Base-by-base conservation (phyloP, 768 basidiomycete genomes). In the Tylopilus cervinicoccineus region DNA sequence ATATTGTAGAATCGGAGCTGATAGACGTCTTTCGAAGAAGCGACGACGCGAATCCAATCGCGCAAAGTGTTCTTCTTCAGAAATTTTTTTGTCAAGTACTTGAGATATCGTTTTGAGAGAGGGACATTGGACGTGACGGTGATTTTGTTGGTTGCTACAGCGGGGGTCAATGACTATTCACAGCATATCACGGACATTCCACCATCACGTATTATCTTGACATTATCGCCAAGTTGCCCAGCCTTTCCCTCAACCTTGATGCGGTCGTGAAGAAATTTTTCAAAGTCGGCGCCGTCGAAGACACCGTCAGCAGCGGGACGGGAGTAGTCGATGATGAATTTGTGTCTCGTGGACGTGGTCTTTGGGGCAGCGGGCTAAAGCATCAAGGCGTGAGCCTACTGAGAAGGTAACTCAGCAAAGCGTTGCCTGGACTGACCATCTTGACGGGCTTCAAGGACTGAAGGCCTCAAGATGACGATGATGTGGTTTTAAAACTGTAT, bases 1-100 rank as follows among this genome's bases (percentile, higher is more conserved):
- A 93, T 88, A 68, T 92, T 93, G 77, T 89, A 94, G 87, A 94
- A 95, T 59, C 86, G 81, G 57, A 99, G 84, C 64, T 93, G 84
- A 74, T 97, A 99, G 61, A 78, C 81, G 68, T 96, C 91, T 76
- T 97, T 96, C 45, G 83, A 79, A 26, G 92, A 85, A 34, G 96
- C 92, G 58, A 98, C 92, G 57, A 99, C 95, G 47, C 93, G 93
- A 68, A 97, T 92, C 89, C 93, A 97, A 74, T 97, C 94, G 57
- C 93, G 86, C 61, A 96, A 79, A 38, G 78, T 74, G 75, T 94
- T 93, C 83, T 96, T 96, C 82, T 98, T 98, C 73, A 98, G 79
- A 80, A 92, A 94, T 77, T 95, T 95, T 81, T 98, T 98, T 54
- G 95, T 97, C 52, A 98, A 78, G 75, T 98, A 99, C 74, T 98